phyloP scores from a whole-genome alignment of 2,329 filamentous ascomycete genomes.

The Alternaria brassicae region DNA sequence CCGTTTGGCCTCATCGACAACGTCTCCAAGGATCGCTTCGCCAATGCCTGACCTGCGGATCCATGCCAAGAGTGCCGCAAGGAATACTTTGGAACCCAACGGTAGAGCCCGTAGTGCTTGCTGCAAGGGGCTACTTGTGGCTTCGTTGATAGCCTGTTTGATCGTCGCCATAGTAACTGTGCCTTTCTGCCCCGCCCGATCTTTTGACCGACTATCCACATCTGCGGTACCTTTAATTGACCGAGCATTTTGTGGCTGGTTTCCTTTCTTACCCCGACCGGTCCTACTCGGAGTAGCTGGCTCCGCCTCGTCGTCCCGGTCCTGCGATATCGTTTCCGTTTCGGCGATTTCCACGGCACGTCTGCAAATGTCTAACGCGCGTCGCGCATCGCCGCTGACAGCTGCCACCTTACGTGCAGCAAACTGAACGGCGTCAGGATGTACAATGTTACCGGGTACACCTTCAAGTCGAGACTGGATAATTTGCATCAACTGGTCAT shows the following conservation, averaged over 20 bases:
- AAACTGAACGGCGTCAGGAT: conserved; percentile 93
- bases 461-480: conserved; percentile 92
- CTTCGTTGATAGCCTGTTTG: conserved; percentile 93
- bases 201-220: conserved; percentile 29
- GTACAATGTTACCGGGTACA: conserved; percentile 87
- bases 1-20: conserved; percentile 82
- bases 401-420: conserved; percentile 95
- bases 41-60: conserved; percentile 82
- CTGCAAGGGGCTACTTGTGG: conserved; percentile 89
- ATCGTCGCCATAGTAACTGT: conserved; percentile 92
- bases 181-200: conserved; percentile 46
- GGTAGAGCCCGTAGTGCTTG: conserved; percentile 85
- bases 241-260: conserved; percentile 25
- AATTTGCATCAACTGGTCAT: conserved; percentile 96
- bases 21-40: conserved; percentile 87
- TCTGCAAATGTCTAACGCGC: conserved; percentile 93
- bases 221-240: conserved; percentile 30
- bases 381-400: conserved; percentile 90
- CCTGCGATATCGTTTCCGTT: conserved; percentile 61
- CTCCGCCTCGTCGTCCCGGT: conserved; percentile 47
- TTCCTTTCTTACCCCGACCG: conserved; percentile 47
- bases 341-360: conserved; percentile 95
- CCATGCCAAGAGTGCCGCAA: conserved; percentile 80
- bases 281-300: conserved; percentile 70
- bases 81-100: conserved; percentile 81